phyloP scores from a whole-genome alignment of 345 rosid species.

The Cardamine resedifolia region DNA sequence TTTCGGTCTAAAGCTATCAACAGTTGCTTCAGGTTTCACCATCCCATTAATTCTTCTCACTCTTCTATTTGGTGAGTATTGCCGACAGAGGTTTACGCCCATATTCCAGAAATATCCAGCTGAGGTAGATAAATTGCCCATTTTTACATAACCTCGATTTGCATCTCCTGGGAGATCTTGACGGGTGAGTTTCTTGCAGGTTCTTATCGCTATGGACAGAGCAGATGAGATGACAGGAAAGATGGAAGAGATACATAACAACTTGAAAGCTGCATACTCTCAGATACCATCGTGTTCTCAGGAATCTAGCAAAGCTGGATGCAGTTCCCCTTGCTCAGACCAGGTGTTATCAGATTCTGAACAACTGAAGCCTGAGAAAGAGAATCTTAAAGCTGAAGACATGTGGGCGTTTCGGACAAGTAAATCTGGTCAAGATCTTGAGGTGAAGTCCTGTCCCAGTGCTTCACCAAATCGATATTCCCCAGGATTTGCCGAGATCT shows the following conservation, averaged over 20 bases:
- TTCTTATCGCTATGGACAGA: slow-evolving; percentile 81
- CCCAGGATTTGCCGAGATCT: slow-evolving; percentile 21
- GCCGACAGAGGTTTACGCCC: slow-evolving; percentile 73
- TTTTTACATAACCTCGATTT: neutral
- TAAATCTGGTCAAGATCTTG: slow-evolving; percentile 29
- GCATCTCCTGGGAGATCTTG: slow-evolving; percentile 24
- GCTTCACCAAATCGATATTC: slow-evolving; percentile 32
- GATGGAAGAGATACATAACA: slow-evolving; percentile 49
- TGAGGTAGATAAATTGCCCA: slow-evolving; percentile 44
- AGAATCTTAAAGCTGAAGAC: slow-evolving; percentile 17
- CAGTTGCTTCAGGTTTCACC: slow-evolving; percentile 73
- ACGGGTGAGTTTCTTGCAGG: slow-evolving; percentile 43
- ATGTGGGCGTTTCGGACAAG: neutral
- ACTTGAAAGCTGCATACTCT: slow-evolving; percentile 63
- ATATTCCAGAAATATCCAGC: slow-evolving; percentile 62
- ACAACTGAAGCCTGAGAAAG: slow-evolving; percentile 28
- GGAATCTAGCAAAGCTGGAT: slow-evolving; percentile 28
- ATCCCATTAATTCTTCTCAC: slow-evolving; percentile 69
- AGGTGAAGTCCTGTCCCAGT: slow-evolving; percentile 38
- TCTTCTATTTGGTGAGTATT: slow-evolving; percentile 75
- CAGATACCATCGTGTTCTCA: slow-evolving; percentile 50
- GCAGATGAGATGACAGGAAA: slow-evolving; percentile 62
- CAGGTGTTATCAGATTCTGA: slow-evolving; percentile 35
- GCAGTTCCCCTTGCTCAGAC: slow-evolving; percentile 19
- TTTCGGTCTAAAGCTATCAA: slow-evolving; percentile 69